Evolutionary conservation across 495 filamentous ascomycete species (phyloP), one percentile per base, ranked within the genome.

Genomic region (Xylaria acuta): DNA sequence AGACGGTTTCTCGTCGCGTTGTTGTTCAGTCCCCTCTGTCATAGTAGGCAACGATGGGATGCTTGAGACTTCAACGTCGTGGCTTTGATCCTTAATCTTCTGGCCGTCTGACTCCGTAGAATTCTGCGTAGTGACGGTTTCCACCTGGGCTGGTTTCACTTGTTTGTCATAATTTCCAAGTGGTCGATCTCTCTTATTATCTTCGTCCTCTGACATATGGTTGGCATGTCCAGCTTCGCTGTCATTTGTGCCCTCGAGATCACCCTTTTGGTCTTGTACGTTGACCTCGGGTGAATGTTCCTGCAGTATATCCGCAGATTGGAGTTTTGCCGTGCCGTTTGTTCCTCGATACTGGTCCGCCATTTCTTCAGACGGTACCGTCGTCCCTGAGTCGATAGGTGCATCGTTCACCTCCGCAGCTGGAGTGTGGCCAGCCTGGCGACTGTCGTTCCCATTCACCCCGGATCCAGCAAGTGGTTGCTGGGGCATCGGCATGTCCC

Each of bases 401-500:
- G 18, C 9, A 12, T 9, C 51, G 25, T n/a, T 47, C 6, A 20
- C 56, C 8, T 30, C 6, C 9, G 16, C 54, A 18, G 27, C 20
- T 30, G 53, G 30, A 32, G 40, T 16, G 16, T 20, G 7, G 12
- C 12, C 34, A n/a, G 58, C 14, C 11, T 47, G 45, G 47, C 11
- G 25, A 43, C 49, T 58, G 2, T 18, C 9, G 38, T n/a, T 58
- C 8, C 11, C 38, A 58, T 25, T n/a, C 60, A 18, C 3, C 1
- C 9, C 38, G 8, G 69, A 11, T 20, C 22, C 43, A 53, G 12
- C 25, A 25, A 3, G 80, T 51, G 45, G 34, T 16, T 38, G 45
- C 22, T 45, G 1, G 3, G 59, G 81, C 51, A 85, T 86, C 65
- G 91, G 88, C 68, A 92, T 86, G 0, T 87, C 90, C 92, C 92